A percentile compares a stretch with the other conserved stretches of the same genome.
phyloP scores from a whole-genome alignment of 2,329 filamentous ascomycete species.

The Colletotrichum godetiae region DNA sequence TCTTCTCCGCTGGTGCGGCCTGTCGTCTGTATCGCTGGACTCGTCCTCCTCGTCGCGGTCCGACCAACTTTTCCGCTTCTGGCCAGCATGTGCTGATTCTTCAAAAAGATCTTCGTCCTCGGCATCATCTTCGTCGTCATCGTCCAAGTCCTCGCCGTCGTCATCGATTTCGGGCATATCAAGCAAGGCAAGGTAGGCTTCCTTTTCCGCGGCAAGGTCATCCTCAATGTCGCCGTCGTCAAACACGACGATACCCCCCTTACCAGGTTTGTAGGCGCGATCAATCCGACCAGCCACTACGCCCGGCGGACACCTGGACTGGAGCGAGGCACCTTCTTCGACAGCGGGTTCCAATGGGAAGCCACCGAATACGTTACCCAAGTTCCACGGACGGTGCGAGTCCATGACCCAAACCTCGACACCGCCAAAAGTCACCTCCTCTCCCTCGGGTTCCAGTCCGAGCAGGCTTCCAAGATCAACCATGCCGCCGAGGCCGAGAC shows the following conservation, averaged over 20 bases:
- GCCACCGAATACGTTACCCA: constrained; percentile 91
- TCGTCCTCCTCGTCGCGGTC: constrained; percentile 74
- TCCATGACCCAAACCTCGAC: constrained; percentile 97
- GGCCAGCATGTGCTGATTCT: constrained; percentile 56
- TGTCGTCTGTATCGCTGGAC: constrained; percentile 77
- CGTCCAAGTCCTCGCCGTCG: constrained; percentile 71
- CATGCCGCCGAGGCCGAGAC: constrained; percentile 91
- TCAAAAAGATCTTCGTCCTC: constrained; percentile 56
- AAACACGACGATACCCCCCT: constrained; percentile 91
- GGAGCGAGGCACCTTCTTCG: constrained; percentile 57
- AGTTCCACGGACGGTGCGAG: constrained; percentile 91
- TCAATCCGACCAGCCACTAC: constrained; percentile 80
- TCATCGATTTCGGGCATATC: constrained; percentile 93
- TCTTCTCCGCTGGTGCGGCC: constrained; percentile 82
- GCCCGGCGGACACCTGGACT: constrained; percentile 69
- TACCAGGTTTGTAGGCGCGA: constrained; percentile 78
- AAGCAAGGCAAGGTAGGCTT: constrained; percentile 86
- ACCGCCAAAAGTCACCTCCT: constrained; percentile 78
- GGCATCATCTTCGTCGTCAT: constrained; percentile 66
- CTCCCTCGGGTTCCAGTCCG: constrained; percentile 76
- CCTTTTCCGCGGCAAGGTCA: constrained; percentile 77
- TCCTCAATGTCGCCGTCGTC: constrained; percentile 96
- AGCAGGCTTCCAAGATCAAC: constrained; percentile 87
- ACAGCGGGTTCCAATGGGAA: constrained; percentile 66
- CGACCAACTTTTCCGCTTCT: constrained; percentile 85